These are phyloP conservation scores for Colletotrichum viniferum DNA, from an alignment of 2,329 filamentous ascomycete species.

Conservation along the genomic window DNA sequence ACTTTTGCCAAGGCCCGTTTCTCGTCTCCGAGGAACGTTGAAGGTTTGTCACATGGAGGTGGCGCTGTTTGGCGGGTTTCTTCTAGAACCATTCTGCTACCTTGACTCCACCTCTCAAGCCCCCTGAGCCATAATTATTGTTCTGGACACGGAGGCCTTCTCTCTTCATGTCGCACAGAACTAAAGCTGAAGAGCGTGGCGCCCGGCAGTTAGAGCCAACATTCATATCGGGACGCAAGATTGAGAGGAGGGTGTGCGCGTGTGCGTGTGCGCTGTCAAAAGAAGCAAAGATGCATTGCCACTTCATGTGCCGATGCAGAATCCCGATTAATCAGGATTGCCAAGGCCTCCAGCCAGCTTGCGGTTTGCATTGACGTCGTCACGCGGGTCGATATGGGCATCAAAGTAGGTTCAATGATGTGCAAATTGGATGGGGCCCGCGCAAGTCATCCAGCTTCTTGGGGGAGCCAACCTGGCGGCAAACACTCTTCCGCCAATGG, in stretches of 20 bases:
- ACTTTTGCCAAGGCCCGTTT: background rate
- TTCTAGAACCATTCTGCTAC: background rate
- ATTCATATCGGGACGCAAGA: background rate
- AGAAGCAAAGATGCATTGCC: background rate
- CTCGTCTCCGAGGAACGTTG: background rate
- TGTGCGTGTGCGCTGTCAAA: background rate
- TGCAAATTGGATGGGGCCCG: background rate
- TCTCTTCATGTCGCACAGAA: background rate
- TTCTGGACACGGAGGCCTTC: background rate
- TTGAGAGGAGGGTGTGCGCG: background rate
- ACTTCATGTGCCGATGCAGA: background rate
- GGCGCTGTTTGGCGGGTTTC: background rate
- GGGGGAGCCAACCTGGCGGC: background rate
- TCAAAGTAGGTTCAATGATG: background rate
- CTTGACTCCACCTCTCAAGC: background rate
- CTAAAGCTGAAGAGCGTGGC: background rate
- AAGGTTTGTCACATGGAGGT: background rate
- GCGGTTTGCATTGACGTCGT: background rate
- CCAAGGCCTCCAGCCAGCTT: background rate
- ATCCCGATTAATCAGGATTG: background rate
- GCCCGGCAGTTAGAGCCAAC: background rate
- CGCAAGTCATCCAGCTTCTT: background rate
- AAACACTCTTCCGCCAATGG: constrained; percentile 1
- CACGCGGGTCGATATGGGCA: background rate
- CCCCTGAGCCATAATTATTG: background rate